A percentile compares a stretch with the other conserved stretches of the same genome.
Evolutionary conservation across 345 rosid species (phyloP).

Genomic region (Eucalyptus caleyi): DNA sequence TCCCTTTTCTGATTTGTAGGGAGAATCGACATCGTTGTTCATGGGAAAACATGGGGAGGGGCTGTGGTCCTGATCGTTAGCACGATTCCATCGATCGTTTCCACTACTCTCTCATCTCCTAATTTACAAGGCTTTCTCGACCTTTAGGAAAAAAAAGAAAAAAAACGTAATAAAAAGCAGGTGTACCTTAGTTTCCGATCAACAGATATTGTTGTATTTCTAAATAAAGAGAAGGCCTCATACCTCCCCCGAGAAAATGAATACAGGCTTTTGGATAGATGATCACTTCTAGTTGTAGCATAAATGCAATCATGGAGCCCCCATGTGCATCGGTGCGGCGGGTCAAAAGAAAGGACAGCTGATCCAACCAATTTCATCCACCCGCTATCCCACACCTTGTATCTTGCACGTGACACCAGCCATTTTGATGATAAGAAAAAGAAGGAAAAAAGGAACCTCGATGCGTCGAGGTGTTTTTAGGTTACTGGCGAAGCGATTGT

Average conservation of each 20-base stretch:
- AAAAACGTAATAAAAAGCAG: neutral
- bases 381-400: neutral
- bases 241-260: neutral
- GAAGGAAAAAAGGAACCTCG: neutral
- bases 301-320: neutral
- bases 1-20: neutral
- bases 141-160: neutral
- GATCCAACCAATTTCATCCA: neutral
- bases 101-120: neutral
- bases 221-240: neutral
- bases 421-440: neutral
- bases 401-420: neutral
- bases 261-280: neutral
- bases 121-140: neutral
- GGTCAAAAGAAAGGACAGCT: neutral
- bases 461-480: neutral
- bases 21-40: neutral
- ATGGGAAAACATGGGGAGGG: neutral
- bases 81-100: neutral
- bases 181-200: neutral
- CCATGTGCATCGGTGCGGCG: neutral
- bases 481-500: neutral
- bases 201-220: neutral
- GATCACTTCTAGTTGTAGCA: neutral
- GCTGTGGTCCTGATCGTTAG: neutral